Conservation (phyloP, 345 rosid species). For the Bruguiera gymnorhiza region DNA sequence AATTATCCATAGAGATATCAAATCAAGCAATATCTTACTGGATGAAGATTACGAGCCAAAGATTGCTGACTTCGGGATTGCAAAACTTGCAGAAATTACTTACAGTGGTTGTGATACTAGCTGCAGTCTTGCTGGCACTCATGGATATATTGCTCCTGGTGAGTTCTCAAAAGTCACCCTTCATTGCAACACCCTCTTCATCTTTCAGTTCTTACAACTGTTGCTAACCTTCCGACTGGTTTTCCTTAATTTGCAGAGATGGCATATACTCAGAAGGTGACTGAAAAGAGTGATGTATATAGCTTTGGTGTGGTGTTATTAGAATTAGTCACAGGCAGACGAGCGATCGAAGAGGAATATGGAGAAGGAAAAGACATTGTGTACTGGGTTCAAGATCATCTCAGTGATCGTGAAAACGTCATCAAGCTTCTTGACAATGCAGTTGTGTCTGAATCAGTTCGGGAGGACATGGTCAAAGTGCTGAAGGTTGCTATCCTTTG, state of each 20-base stretch:
- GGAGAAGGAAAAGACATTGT: slow-evolving; percentile 84
- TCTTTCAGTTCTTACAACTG: neutral
- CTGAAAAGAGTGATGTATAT: slow-evolving; percentile 77
- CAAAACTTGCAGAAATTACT: slow-evolving; percentile 60
- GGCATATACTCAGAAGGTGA: slow-evolving; percentile 66
- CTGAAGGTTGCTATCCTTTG: slow-evolving; percentile 67
- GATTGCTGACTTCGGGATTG: slow-evolving; percentile 86
- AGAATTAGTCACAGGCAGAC: slow-evolving; percentile 56
- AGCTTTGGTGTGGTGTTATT: slow-evolving; percentile 86
- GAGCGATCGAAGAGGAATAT: slow-evolving; percentile 61
- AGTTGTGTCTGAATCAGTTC: slow-evolving; percentile 32
- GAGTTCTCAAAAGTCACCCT: slow-evolving; percentile 21
- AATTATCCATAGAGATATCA: slow-evolving; percentile 80
- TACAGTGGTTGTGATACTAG: slow-evolving; percentile 42
- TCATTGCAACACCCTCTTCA: neutral
- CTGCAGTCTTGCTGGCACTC: slow-evolving; percentile 70
- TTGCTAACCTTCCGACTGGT: neutral
- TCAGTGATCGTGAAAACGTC: slow-evolving; percentile 45
- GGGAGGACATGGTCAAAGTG: slow-evolving; percentile 63
- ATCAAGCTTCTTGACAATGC: slow-evolving; percentile 50
- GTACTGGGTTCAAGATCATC: slow-evolving; percentile 58
- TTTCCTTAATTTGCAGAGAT: slow-evolving; percentile 46
- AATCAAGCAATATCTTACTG: slow-evolving; percentile 79
- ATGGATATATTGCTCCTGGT: slow-evolving; percentile 95
- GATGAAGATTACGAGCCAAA: slow-evolving; percentile 64